phyloP scores from a whole-genome alignment of 139 green algal species.

The Chlorella vulgaris region DNA sequence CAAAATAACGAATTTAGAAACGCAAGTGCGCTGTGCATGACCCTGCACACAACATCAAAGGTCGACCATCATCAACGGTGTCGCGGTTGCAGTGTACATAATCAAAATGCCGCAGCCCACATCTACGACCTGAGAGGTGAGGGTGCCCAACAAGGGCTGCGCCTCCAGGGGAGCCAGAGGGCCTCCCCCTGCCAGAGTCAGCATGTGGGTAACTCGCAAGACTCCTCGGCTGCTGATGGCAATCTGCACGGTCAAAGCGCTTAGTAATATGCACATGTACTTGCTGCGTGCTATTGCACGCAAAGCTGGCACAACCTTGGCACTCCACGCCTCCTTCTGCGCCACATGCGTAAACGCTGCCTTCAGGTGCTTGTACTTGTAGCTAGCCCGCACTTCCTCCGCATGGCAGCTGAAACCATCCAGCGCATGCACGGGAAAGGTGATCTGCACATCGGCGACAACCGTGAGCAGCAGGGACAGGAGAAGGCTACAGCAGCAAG shows the following conservation, averaged over 20 bases:
- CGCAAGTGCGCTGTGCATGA: conserved; percentile 10
- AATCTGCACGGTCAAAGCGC: not conserved
- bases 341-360: conserved; percentile 31
- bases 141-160: conserved; percentile 3
- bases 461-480: not conserved
- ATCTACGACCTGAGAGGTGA: not conserved
- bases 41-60: not conserved
- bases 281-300: too few species aligned
- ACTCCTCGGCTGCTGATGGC: conserved; percentile 33
- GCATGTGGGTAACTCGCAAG: conserved; percentile 45
- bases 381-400: conserved; percentile 10
- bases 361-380: conserved; percentile 42
- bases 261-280: too few species aligned
- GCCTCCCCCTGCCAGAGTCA: conserved; percentile 21
- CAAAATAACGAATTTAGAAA: conserved; percentile 33
- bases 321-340: conserved; percentile 18
- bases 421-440: conserved; percentile 13
- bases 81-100: not conserved
- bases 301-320: not conserved
- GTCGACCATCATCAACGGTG: not conserved
- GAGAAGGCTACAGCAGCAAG: not conserved
- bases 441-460: not conserved
- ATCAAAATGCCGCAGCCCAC: not conserved
- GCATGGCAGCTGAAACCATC: conserved; percentile 6
- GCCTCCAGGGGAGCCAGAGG: not conserved